These are phyloP conservation scores for Miscanthus lutarioriparius DNA, from an alignment of 176 grass and related monocot genomes.

Conservation along the genomic window DNA sequence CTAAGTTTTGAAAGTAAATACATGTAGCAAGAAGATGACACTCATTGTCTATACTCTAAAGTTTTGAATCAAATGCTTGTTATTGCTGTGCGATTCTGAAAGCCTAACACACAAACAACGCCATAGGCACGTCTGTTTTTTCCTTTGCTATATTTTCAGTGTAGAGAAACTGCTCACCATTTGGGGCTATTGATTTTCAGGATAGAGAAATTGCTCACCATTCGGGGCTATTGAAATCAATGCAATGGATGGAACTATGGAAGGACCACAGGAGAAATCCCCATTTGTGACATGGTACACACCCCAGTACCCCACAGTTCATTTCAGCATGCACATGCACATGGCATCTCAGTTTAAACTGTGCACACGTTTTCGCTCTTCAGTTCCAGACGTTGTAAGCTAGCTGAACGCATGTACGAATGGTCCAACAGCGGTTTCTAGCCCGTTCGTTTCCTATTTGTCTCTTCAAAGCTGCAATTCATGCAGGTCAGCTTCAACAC, in stretches of 20 bases:
- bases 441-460: background rate
- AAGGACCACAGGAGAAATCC: background rate
- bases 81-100: background rate
- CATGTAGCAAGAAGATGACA: background rate
- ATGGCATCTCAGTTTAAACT: background rate
- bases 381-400: background rate
- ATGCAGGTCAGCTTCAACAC: background rate
- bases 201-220: background rate
- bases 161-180: background rate
- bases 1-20: background rate
- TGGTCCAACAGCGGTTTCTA: background rate
- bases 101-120: background rate
- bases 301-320: background rate
- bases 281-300: background rate
- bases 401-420: background rate
- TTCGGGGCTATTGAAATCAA: background rate
- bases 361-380: background rate
- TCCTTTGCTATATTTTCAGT: background rate
- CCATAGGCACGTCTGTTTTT: background rate
- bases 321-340: constrained; percentile 11
- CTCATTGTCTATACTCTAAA: background rate
- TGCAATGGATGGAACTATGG: background rate
- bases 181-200: background rate
- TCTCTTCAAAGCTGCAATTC: background rate
- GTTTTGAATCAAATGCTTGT: background rate